phyloP scores from a whole-genome alignment of 2,329 filamentous ascomycete species.

The Botrytis byssoidea region DNA sequence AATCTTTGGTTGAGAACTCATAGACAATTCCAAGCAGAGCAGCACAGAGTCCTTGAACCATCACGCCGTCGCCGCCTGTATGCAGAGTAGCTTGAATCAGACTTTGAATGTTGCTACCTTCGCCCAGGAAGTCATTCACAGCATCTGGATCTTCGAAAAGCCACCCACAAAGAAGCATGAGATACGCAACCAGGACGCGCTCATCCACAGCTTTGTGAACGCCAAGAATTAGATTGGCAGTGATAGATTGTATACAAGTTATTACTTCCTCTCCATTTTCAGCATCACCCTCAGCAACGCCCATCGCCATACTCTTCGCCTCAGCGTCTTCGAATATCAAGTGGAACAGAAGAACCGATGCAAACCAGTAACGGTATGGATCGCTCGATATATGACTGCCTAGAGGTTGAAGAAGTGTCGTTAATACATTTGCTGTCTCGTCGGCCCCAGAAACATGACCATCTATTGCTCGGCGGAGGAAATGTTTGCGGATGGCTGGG shows the following conservation, averaged over 20 bases:
- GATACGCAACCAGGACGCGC: conserved; percentile 76
- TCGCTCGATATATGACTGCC: conserved; percentile 64
- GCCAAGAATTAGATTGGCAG: conserved; percentile 79
- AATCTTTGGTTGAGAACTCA: conserved; percentile 97
- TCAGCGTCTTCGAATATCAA: conserved; percentile 76
- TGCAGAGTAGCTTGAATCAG: conserved; percentile 71
- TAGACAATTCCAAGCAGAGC: conserved; percentile 86
- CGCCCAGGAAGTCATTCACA: conserved; percentile 87
- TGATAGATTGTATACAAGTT: conserved; percentile 85
- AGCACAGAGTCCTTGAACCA: conserved; percentile 80
- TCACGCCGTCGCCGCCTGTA: conserved; percentile 55
- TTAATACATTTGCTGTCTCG: conserved; percentile 84
- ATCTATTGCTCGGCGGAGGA: conserved; percentile 83
- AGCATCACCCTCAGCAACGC: conserved; percentile 84
- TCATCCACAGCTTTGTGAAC: conserved; percentile 75
- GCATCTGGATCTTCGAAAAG: conserved; percentile 89
- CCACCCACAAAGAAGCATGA: conserved; percentile 88
- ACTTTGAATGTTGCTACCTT: conserved; percentile 89
- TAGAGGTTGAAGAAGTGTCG: conserved; percentile 70
- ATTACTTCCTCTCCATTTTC: conserved; percentile 91
- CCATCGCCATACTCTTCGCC: conserved; percentile 77
- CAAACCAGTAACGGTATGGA: conserved; percentile 88
- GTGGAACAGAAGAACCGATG: conserved; percentile 81
- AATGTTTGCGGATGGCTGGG: conserved; percentile 77
- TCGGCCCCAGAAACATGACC: conserved; percentile 76